These are phyloP conservation scores for Hansenula lynferdii DNA, from an alignment of 1,139 yeast species.

Conservation along the genomic window DNA sequence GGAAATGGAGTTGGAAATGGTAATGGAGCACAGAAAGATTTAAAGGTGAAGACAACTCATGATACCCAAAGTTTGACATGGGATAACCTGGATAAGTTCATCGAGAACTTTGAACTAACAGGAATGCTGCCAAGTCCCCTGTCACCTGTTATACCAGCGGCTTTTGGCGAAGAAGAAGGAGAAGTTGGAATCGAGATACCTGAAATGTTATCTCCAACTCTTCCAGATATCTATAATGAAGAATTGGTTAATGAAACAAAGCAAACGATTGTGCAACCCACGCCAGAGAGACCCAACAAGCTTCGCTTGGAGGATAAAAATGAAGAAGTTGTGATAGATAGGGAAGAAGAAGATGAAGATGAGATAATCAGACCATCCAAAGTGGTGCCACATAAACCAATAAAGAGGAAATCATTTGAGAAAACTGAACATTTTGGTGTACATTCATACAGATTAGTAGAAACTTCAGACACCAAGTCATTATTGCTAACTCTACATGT, in stretches of 20 bases:
- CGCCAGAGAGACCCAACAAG: neutral
- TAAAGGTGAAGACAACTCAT: neutral
- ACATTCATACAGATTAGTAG: conserved; percentile 7
- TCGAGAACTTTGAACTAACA: neutral
- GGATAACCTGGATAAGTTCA: conserved; percentile 1
- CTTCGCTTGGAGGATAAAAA: too few relatives aligned
- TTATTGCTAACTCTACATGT: conserved; percentile 11
- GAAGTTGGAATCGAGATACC: conserved; percentile 3
- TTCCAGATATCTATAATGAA: conserved; percentile 10
- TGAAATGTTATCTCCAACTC: conserved; percentile 18
- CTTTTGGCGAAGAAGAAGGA: neutral
- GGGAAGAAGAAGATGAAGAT: neutral
- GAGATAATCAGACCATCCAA: neutral
- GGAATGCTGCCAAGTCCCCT: conserved; percentile 6
- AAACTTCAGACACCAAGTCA: neutral
- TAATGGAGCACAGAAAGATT: neutral
- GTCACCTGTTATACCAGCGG: conserved; percentile 6
- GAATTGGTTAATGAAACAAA: neutral
- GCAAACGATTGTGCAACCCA: neutral
- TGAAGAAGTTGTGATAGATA: too few relatives aligned
- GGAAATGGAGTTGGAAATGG: neutral
- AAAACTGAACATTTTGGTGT: conserved; percentile 9
- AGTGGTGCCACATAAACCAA: neutral
- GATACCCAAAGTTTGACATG: neutral
- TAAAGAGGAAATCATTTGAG: conserved; percentile 3